Percentiles rank a stretch among this genome's conserved stretches.
Evolutionary conservation across 805 yeast genomes (phyloP).

Genomic region (Metschnikowia matae): DNA sequence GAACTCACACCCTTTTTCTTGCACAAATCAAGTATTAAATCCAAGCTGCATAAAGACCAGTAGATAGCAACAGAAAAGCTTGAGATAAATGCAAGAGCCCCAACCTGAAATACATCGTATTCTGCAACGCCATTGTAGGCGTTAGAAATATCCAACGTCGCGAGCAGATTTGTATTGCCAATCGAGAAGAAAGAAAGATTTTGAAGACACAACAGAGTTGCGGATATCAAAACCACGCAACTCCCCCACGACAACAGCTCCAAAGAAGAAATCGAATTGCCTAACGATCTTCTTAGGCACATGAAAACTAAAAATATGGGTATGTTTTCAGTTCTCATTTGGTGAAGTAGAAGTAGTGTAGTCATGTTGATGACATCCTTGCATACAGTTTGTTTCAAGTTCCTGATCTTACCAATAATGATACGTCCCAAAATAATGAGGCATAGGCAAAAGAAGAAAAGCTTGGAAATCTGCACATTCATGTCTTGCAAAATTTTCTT

Average conservation of each 20-base stretch:
- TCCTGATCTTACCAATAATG: slow-evolving; percentile 21
- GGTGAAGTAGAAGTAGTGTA: slow-evolving; percentile 47
- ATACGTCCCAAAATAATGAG: slow-evolving; percentile 28
- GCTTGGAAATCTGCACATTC: slow-evolving; percentile 24
- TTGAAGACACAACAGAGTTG: slow-evolving; percentile 54
- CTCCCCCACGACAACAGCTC: slow-evolving; percentile 16
- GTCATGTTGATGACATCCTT: slow-evolving; percentile 33
- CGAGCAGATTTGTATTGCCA: slow-evolving; percentile 89
- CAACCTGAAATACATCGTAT: slow-evolving; percentile 69
- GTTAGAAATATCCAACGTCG: slow-evolving; percentile 85
- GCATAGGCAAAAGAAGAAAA: slow-evolving; percentile 21
- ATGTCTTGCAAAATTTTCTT: slow-evolving; percentile 22
- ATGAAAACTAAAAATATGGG: slow-evolving; percentile 48
- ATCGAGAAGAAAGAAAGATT: slow-evolving; percentile 77
- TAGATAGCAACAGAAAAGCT: slow-evolving; percentile 84
- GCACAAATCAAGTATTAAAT: slow-evolving; percentile 14
- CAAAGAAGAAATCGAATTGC: slow-evolving; percentile 5
- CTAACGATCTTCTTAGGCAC: slow-evolving; percentile 21
- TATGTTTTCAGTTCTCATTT: slow-evolving; percentile 50
- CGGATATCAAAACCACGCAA: slow-evolving; percentile 21
- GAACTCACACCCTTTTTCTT: background rate
- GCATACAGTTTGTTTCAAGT: slow-evolving; percentile 23
- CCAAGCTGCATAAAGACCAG: slow-evolving; percentile 58
- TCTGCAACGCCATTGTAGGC: slow-evolving; percentile 84
- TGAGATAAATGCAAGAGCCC: slow-evolving; percentile 72